Conservation (phyloP, 2,329 filamentous ascomycete species). For the Capronia epimyces region DNA sequence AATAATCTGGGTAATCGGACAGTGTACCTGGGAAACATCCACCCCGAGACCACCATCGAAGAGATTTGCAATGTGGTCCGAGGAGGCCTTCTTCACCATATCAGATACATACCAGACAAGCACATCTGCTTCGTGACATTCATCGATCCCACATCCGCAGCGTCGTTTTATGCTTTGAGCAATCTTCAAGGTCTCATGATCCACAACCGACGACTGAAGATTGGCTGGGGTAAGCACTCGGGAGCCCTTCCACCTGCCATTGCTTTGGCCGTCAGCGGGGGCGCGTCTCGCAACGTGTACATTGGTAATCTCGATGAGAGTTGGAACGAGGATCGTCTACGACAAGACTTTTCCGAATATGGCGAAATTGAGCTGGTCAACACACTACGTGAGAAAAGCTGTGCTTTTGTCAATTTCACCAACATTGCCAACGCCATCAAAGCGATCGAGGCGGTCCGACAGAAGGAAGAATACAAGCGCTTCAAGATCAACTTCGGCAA, state of each 20-base stretch:
- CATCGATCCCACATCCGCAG: conserved; percentile 95
- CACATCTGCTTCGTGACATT: conserved; percentile 99
- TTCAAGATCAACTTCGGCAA: conserved; percentile 99
- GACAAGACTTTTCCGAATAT: conserved; percentile 94
- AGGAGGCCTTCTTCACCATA: conserved; percentile 91
- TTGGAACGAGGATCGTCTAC: conserved; percentile 91
- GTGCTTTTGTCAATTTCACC: conserved; percentile 98
- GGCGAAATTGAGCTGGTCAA: conserved; percentile 98
- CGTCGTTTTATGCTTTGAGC: conserved; percentile 95
- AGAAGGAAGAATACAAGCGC: conserved; percentile 91
- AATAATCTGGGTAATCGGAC: conserved; percentile 97
- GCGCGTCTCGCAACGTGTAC: conserved; percentile 97
- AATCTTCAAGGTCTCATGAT: conserved; percentile 99
- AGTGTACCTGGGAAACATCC: conserved; percentile 97
- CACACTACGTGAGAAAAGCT: conserved; percentile 95
- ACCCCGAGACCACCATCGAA: conserved; percentile 97
- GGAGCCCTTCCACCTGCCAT: conserved; percentile 93
- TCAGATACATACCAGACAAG: conserved; percentile 98
- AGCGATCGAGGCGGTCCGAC: conserved; percentile 90
- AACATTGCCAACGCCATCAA: conserved; percentile 99
- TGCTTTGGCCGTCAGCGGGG: conserved; percentile 88
- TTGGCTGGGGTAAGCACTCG: conserved; percentile 99
- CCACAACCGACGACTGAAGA: conserved; percentile 94
- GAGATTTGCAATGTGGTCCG: conserved; percentile 99
- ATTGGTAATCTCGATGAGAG: conserved; percentile 95